Evolutionary conservation across 73 alveolate species (phyloP).

Genomic region (Paramecium tetraurelia): DNA sequence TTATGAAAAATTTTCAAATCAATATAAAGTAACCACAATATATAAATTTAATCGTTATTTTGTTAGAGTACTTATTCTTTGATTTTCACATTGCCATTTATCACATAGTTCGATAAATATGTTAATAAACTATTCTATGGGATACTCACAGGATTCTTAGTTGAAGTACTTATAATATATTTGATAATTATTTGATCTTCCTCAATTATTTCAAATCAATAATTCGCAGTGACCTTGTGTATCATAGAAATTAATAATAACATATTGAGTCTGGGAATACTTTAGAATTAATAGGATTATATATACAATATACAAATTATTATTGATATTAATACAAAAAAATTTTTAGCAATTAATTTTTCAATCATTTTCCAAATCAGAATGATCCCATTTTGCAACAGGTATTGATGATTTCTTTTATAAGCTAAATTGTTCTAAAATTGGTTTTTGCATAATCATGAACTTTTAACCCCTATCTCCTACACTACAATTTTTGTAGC

Average conservation of each 20-base stretch:
- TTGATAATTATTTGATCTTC: not conserved
- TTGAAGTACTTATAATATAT: too few relatives aligned
- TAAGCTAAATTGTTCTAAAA: not conserved
- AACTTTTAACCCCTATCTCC: not conserved
- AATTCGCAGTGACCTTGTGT: too few relatives aligned
- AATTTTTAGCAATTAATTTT: not conserved
- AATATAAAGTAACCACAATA: slow-evolving; percentile 23
- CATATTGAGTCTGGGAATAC: not conserved
- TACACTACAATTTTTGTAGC: not conserved
- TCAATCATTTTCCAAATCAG: not conserved
- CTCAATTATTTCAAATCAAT: too few relatives aligned
- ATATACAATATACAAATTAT: not conserved
- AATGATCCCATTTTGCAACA: not conserved
- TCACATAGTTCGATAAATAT: not conserved
- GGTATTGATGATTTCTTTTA: not conserved
- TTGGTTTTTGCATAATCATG: not conserved
- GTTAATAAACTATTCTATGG: not conserved
- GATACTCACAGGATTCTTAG: not conserved
- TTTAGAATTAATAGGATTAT: too few relatives aligned
- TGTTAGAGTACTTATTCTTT: not conserved
- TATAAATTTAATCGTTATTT: not conserved
- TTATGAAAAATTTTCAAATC: slow-evolving; percentile 39
- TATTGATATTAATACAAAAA: not conserved
- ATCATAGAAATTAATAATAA: not conserved
- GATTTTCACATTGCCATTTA: not conserved